These are phyloP conservation scores for Lactarius quietus DNA, from an alignment of 768 basidiomycete genomes.

Conservation along the genomic window DNA sequence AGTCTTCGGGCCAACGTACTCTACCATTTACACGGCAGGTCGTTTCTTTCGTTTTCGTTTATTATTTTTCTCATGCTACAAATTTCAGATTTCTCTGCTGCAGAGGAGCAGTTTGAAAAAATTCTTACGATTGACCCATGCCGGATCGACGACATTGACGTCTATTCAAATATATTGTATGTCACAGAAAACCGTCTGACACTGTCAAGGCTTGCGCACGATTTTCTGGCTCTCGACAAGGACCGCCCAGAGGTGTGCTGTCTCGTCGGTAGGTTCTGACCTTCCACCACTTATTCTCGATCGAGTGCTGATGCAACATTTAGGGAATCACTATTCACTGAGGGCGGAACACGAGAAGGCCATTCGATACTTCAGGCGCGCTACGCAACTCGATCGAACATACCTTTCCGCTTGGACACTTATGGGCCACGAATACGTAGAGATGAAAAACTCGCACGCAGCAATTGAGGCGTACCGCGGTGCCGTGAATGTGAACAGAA, in stretches of 20 bases:
- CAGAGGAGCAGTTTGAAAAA: constrained; percentile 80
- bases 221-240: constrained; percentile 84
- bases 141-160: constrained; percentile 91
- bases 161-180: constrained; percentile 95
- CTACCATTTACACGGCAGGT: constrained; percentile 83
- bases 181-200: constrained; percentile 88
- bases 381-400: constrained; percentile 91
- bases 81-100: constrained; percentile 78
- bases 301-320: background rate
- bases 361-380: constrained; percentile 89
- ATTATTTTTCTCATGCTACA: constrained; percentile 10
- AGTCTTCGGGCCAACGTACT: constrained; percentile 80
- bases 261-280: constrained; percentile 68
- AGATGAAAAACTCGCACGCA: constrained; percentile 99
- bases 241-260: constrained; percentile 96
- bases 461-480: constrained; percentile 97
- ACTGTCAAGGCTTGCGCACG: constrained; percentile 86
- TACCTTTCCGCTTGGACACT: constrained; percentile 98
- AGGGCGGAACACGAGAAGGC: constrained; percentile 94
- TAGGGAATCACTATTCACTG: constrained; percentile 97
- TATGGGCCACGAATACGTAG: constrained; percentile 98
- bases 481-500: constrained; percentile 93
- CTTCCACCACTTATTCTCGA: background rate
- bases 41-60: constrained; percentile 29
- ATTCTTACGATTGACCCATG: constrained; percentile 80